Evolutionary conservation across 495 filamentous ascomycete species (phyloP), one percentile per base, ranked within the genome.

Genomic region (Usnea hakonensis): DNA sequence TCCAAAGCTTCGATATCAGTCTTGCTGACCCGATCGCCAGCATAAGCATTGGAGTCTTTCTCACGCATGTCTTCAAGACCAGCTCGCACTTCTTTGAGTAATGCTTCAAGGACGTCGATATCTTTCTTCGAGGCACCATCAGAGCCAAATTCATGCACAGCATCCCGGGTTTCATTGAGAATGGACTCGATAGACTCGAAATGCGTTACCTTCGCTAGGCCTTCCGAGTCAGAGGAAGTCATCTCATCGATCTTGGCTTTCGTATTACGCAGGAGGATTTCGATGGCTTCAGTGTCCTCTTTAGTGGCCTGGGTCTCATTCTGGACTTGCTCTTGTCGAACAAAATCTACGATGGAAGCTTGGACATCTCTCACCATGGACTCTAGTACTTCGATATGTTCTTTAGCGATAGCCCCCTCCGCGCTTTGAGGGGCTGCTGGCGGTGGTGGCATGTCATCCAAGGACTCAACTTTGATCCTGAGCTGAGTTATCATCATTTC

Each of bases 231-330:
- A 21, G 88, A 83, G 48, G 91, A 82, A 21, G 78, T 77, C 48
- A 94, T 75, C 37, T 91, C 90, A 38, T 96, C 91, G 44, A 96
- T 77, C 55, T 87, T 85, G 13, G 86, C 81, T 67, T 95, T 95
- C 23, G 89, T 90, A 69, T 91, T 92, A 54, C 86, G 82, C 28
- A 97, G 81, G 52, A 97, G 81, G 0, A 86, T 91, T 71, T 96
- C 91, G 60, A 97, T 90, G n/a, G 87, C 89, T 62, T 90, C 84
- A 3, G 88, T 88, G 66, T 96, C 90, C 62, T 93, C 88, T 69
- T 82, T 85, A 30, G 79, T 81, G 28, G 84, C 84, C 3, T 69
- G 41, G 57, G 78, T 68, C 59, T 74, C 63, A 68, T 77, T 70
- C 17, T 71, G 67, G 10, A 56, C 72, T 46, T 65, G 76, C 26